These are phyloP conservation scores for Chrysoporthe deuterocubensis DNA, from an alignment of 2,329 filamentous ascomycete genomes.

Conservation along the genomic window DNA sequence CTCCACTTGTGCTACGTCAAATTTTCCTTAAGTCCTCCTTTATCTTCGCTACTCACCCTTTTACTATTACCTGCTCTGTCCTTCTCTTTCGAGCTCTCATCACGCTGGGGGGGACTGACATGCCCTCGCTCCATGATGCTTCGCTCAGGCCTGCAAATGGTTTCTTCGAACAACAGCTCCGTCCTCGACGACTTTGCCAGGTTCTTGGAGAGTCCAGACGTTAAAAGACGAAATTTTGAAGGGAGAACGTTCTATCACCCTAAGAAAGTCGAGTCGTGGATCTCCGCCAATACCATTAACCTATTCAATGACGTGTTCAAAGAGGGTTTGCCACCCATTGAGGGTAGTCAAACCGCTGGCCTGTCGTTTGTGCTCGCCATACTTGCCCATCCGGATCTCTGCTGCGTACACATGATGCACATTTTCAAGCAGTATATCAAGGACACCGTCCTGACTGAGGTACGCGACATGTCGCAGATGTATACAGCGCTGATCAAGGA, in stretches of 20 bases:
- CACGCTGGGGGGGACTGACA: no score
- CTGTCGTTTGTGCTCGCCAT: background rate
- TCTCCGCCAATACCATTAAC: background rate
- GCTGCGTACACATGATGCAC: conserved; percentile 4
- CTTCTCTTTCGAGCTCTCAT: no score
- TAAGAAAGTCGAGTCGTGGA: background rate
- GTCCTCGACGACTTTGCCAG: background rate
- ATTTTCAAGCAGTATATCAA: background rate
- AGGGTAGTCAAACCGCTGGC: background rate
- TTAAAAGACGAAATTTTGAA: background rate
- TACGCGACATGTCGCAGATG: background rate
- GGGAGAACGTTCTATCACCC: background rate
- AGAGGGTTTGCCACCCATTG: background rate
- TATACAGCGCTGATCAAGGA: background rate
- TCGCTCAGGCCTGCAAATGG: no score
- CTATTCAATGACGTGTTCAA: background rate
- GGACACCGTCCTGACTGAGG: background rate
- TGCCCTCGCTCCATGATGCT: no score
- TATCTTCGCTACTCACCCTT: background rate
- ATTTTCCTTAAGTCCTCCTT: background rate
- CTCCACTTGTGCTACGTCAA: background rate
- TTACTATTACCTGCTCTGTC: no score
- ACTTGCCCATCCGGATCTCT: background rate
- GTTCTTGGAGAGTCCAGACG: background rate
- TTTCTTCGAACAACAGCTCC: background rate